Base-by-base conservation (phyloP, 352 stramenopile genomes). In the Globisporangium splendens region DNA sequence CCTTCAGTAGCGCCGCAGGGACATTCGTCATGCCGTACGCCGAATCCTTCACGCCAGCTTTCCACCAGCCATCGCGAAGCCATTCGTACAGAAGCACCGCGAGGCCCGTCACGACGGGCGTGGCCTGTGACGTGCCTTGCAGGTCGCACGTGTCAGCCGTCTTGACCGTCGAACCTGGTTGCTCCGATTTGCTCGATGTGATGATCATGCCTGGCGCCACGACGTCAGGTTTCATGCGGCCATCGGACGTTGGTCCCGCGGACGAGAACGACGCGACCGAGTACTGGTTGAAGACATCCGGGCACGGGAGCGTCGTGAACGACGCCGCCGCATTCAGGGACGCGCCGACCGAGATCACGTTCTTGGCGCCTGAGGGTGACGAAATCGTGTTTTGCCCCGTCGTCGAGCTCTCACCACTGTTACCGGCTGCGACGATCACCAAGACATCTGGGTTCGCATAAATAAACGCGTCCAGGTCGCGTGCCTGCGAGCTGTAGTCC, bases 381-480 rank as follows among this genome's bases (percentile, higher is more conserved):
- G 81, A 90, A 57, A 93, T 93, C 10, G 81, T 90, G n/a, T 76
- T 68, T 44, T 44, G 39, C 3, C 39, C 39, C 13, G 39, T 44
- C 13, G 13, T 44, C 7, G 77, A 74, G 8, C 82, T 67, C 49
- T 96, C 88, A 15, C 91, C 91, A 42, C 84, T 90, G 68, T 97
- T 97, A 51, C 91, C 89, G 10, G 89, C 91, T 1, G 91, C 91
- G 17, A 96, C 83, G 46, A 97, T 70, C 35, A 96, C 70, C 11
- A 97, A 60, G 11, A 89, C 72, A 4, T 96, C 83, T 0, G 87
- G 88, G 63, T 97, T 93, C 50, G 85, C 63, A 60, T 91, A 94
- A 56, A 93, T 79, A 61, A 88, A 96, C 12, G 69, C 69, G 43
- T 96, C 86, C 35, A 93, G 69, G 56, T 91, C 76, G 49, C 84